phyloP scores from a whole-genome alignment of 1,284 basidiomycete genomes.

The Schizophyllum commune region DNA sequence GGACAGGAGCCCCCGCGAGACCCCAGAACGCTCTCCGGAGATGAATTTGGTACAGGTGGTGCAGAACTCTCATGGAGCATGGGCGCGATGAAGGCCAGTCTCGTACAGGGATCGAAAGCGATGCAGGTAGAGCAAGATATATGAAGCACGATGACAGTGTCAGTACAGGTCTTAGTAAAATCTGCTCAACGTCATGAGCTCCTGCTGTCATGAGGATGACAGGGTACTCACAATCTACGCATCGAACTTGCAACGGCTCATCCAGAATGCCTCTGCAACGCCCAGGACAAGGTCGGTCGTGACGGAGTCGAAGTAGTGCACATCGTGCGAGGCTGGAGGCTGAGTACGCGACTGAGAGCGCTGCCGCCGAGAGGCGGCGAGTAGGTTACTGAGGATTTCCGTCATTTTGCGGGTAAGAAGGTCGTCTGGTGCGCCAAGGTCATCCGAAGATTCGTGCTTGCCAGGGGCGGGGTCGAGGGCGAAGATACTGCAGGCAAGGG shows the following conservation, averaged over 20 bases:
- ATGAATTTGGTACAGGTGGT: too few species aligned
- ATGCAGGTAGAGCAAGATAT: too few species aligned
- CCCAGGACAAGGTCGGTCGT: not conserved
- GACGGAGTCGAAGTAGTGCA: not conserved
- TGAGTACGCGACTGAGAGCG: too few species aligned
- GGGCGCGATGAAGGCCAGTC: too few species aligned
- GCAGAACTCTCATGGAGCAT: too few species aligned
- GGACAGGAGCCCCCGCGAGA: too few species aligned
- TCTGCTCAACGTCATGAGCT: too few species aligned
- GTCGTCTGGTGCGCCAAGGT: not conserved
- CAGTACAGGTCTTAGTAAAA: too few species aligned
- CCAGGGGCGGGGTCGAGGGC: not conserved
- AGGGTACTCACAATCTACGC: not conserved
- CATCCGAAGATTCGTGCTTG: not conserved
- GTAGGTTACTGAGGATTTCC: not conserved
- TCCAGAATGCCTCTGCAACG: not conserved
- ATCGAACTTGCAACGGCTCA: not conserved
- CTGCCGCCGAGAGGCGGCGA: not conserved
- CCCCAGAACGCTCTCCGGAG: too few species aligned
- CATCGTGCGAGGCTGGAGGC: not conserved
- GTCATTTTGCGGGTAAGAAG: not conserved
- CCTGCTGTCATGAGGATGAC: not conserved
- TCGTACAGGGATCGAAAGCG: too few species aligned
- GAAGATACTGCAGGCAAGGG: not conserved
- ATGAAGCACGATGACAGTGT: too few species aligned